These are phyloP conservation scores for Desmodesmus armatus DNA, from an alignment of 139 green algal genomes.

Conservation along the genomic window DNA sequence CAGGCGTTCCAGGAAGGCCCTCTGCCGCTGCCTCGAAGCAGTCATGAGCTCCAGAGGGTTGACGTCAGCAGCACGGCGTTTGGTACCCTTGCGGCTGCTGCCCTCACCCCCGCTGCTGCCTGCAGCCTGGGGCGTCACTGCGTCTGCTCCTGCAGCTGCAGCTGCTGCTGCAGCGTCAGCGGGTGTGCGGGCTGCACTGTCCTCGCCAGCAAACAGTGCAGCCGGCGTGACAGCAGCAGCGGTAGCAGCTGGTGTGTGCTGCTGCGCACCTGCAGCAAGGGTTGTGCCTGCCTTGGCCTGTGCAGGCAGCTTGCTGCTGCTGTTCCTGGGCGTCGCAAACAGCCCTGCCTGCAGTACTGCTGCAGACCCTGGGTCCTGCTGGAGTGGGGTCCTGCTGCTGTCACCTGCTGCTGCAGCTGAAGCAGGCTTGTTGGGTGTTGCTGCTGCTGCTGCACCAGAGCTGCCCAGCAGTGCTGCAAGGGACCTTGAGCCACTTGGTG, in stretches of 20 bases:
- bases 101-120: neutral
- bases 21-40: conserved; percentile 10
- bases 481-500: neutral
- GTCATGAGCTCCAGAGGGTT: conserved; percentile 28
- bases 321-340: conserved; percentile 13
- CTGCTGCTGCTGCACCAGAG: neutral
- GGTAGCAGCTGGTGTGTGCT: neutral
- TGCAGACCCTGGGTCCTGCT: neutral
- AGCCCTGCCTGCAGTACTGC: neutral
- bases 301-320: conserved; percentile 10
- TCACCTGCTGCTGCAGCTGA: neutral
- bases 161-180: neutral
- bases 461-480: conserved; percentile 23
- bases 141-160: neutral
- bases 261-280: neutral
- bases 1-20: conserved; percentile 18
- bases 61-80: neutral
- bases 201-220: conserved; percentile 2
- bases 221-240: conserved; percentile 3
- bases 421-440: neutral
- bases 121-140: neutral
- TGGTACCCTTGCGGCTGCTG: conserved; percentile 2
- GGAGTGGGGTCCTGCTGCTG: conserved; percentile 5
- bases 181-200: neutral
- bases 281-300: neutral